Base-by-base conservation (phyloP, 257 asterid species). In the Solanum sejunctum region DNA sequence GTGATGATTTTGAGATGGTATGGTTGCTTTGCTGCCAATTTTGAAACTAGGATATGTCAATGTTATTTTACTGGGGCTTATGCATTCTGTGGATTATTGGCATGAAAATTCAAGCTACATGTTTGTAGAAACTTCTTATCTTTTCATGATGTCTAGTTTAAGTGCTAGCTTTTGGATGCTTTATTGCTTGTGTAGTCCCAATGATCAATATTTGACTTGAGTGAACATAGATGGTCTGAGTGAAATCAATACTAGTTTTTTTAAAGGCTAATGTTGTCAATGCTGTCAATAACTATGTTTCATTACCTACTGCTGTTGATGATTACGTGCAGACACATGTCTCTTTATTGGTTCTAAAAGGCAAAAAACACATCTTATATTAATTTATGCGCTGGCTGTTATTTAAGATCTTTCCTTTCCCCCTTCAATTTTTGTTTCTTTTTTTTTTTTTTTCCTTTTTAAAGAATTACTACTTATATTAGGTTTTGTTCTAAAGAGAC, bases 1-100 rank as follows among this genome's bases (percentile, higher is more conserved):
- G 97, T 6, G 97, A 97, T 87, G 99, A 95, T 90, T 89, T 90
- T 83, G 99, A 97, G 92, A 93, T 95, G 99, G 99, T 83, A 83
- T 21, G 47, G 43, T 69, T 69, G 56, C 73, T 77, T 57, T 45
- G 70, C 56, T 78, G 47, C 57, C 60, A 52, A 55, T 54, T 83
- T 83, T 69, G 7, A 54, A 41, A 32, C 43, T 83, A 52, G 55
- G 75, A 80, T 85, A 63, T 86, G 63, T 67, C 51, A 51, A 51
- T 77, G 63, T 51, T 51, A 73, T 77, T 49, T 78, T 16, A 78
- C 18, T 17, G 49, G 83, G 21, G 82, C 8, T 77, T 52, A 54
- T 52, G 64, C 28, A 26, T 78, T 28, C 26, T 78, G 64, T 78
- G 66, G 54, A 51, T 51, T 52, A 52, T 78, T 26, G 49, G 49